Evolutionary conservation across 176 grass and related monocot genomes (phyloP).

Genomic region (barley (Hordeum vulgare)): MorexV3_pseudomolecules_assembly NC_058519.1:417855917-417856416

Average conservation of each 20-base stretch:
- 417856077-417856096: neutral
- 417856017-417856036: neutral
- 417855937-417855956: no score
- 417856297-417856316: neutral
- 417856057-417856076: neutral
- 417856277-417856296: neutral
- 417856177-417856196: conserved; percentile 7
- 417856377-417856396: conserved; percentile 4
- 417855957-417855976: no score
- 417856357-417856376: neutral
- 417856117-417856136: conserved; percentile 12
- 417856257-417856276: conserved; percentile 28
- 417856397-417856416: conserved; percentile 12
- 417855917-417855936: no score
- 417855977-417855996: no score
- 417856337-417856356: neutral
- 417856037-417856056: neutral
- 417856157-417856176: conserved; percentile 12
- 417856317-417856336: neutral
- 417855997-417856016: neutral
- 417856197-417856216: neutral
- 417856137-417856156: neutral
- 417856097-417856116: neutral
- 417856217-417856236: conserved; percentile 19
- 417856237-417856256: conserved; percentile 29